Evolutionary conservation across 108 stramenopile species (phyloP), one percentile per base, ranked within the genome.

Genomic region (Nitzschia palea): DNA sequence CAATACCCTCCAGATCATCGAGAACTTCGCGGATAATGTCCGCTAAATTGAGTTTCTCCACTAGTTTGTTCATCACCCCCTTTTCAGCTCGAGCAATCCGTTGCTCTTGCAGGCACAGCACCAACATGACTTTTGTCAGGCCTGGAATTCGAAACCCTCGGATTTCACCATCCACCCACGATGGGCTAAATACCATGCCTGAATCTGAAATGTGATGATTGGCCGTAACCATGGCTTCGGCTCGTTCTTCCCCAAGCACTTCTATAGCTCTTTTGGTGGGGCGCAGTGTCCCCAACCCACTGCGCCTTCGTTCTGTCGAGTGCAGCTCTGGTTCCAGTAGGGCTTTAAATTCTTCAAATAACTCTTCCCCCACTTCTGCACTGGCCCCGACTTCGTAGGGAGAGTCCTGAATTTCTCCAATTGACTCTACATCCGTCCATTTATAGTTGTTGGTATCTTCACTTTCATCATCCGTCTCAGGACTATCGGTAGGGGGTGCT

Each of bases 41-140:
- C 32, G 55, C 17, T 12, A 55, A n/a, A 28, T 44, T 4, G 12
- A 70, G 45, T 40, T 70, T 48, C 10, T 61, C 47, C 5, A 44
- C 29, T 1, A 70, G 45, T 32, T 36, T n/a, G 3, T 28, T 48
- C 20, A 70, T 20, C 2, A 61, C 37, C 1, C 22, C 48, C 3
- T 10, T 18, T 6, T 44, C 35, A 5, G 69, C 69, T 17, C 53
- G 2, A 0, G 53, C 25, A 40, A 70, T 36, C n/a, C 55, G 55
- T 1, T 61, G 45, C 20, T 70, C 59, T 15, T 61, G 59, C n/a
- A 70, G 59, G 37, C 69, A 70, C 50, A 70, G 5, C 26, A 70
- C 15, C 33, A 70, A 43, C 27, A 55, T 37, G 5, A 34, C 47
- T 3, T n/a, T 33, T 22, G 44, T 31, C 0, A 70, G 20, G 0